Evolutionary conservation across 805 yeast species (phyloP).

Genomic region (Barnettozyma populi): DNA sequence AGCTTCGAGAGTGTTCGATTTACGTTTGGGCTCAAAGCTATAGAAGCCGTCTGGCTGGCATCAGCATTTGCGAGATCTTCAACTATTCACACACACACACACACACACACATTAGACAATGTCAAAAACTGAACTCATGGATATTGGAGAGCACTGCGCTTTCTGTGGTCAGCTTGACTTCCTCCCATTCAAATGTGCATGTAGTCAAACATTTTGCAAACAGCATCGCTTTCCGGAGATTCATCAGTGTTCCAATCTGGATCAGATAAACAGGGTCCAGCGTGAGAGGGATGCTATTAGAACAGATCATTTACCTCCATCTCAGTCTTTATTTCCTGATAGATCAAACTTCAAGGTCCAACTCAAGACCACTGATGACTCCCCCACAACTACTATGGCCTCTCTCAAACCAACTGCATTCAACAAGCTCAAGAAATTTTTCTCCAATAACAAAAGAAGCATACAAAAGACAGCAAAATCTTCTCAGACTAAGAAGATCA

Average conservation of each 20-base stretch:
- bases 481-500: constrained; percentile 18
- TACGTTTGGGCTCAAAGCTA: neutral
- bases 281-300: constrained; percentile 6
- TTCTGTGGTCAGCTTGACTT: constrained; percentile 27
- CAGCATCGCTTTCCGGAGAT: constrained; percentile 22
- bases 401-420: constrained; percentile 14
- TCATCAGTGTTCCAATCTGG: constrained; percentile 16
- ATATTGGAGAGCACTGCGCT: constrained; percentile 27
- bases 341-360: constrained; percentile 16
- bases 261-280: neutral
- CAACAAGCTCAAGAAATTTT: constrained; percentile 18
- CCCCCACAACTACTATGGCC: constrained; percentile 13
- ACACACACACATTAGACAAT: constrained; percentile 8
- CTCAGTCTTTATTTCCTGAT: constrained; percentile 24
- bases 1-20: neutral
- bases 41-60: neutral
- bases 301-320: constrained; percentile 21
- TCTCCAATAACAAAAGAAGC: constrained; percentile 8
- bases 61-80: neutral
- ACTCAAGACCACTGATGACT: constrained; percentile 16
- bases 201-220: constrained; percentile 19
- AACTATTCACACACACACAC: neutral
- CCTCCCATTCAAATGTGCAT: constrained; percentile 25
- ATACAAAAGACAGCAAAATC: constrained; percentile 4
- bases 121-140: constrained; percentile 26